phyloP scores from a whole-genome alignment of 768 basidiomycete species.

The Hericium erinaceus region DNA sequence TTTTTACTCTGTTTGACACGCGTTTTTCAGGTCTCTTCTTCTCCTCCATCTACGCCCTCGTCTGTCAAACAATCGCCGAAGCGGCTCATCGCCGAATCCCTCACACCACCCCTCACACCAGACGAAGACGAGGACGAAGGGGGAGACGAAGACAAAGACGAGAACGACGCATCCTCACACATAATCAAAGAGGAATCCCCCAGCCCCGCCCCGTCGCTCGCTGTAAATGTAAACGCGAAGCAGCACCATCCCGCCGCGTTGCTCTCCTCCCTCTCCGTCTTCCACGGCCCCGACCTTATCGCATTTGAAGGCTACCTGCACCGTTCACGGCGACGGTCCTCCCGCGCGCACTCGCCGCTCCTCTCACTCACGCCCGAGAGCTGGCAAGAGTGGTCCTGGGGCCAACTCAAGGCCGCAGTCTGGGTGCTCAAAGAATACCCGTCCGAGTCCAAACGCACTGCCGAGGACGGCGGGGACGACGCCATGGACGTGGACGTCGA shows the following conservation, averaged over 20 bases:
- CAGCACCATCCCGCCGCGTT: conserved; percentile 1
- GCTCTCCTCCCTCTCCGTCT: conserved; percentile 11
- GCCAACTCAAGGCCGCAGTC: conserved; percentile 12
- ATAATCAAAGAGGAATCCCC: neutral
- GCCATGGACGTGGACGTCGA: neutral
- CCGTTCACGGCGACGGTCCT: conserved; percentile 14
- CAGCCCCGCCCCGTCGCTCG: neutral
- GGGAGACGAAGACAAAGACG: neutral
- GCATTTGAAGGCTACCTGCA: conserved; percentile 14
- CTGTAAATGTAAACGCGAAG: neutral
- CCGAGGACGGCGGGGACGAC: neutral
- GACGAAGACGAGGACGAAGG: conserved; percentile 3
- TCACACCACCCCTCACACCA: conserved; percentile 6
- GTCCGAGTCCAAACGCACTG: neutral
- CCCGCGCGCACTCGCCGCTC: conserved; percentile 9
- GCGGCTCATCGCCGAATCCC: neutral
- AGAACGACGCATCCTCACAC: conserved; percentile 4
- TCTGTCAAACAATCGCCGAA: conserved; percentile 2
- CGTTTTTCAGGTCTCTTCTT: neutral
- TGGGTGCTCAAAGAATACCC: conserved; percentile 9
- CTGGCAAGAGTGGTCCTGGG: conserved; percentile 16
- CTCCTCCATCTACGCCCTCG: neutral
- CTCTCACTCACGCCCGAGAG: conserved; percentile 7
- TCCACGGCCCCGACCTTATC: conserved; percentile 10
- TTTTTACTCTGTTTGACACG: neutral